These are phyloP conservation scores for Tilletia walkeri DNA, from an alignment of 1,284 basidiomycete genomes.

Conservation along the genomic window DNA sequence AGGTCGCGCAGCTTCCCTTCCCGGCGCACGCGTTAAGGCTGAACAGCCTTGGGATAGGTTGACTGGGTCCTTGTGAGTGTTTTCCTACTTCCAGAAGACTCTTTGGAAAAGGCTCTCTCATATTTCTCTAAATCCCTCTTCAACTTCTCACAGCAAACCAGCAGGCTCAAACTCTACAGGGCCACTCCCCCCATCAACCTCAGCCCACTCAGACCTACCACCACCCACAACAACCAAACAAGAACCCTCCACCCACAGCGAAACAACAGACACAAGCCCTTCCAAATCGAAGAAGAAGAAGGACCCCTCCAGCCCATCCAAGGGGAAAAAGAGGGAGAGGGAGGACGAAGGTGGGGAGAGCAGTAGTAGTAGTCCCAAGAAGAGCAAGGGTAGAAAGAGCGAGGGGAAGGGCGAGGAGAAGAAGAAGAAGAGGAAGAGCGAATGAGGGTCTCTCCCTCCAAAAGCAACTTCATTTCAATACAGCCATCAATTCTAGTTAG, in stretches of 20 bases:
- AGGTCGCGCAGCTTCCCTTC: conserved; percentile 27
- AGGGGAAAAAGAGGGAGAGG: conserved; percentile 17
- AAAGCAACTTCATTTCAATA: not conserved
- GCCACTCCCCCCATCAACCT: not conserved
- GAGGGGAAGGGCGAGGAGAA: conserved; percentile 22
- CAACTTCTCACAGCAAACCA: conserved; percentile 19
- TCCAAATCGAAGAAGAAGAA: not conserved
- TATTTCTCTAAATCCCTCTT: not conserved
- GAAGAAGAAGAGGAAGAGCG: conserved; percentile 19
- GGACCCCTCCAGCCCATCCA: not conserved
- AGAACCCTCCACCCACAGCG: not conserved
- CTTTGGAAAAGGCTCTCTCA: not conserved
- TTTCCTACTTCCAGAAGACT: not conserved
- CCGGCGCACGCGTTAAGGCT: conserved; percentile 29
- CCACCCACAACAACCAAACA: not conserved
- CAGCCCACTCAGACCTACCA: not conserved
- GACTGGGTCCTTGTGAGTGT: conserved; percentile 32
- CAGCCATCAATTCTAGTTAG: not conserved
- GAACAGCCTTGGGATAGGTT: conserved; percentile 44
- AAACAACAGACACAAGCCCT: not conserved
- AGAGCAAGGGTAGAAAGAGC: conserved; percentile 23
- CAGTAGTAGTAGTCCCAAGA: conserved; percentile 17
- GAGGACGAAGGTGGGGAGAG: conserved; percentile 19
- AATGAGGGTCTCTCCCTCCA: not conserved
- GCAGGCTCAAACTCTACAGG: conserved; percentile 19